A percentile compares a stretch with the other conserved stretches of the same genome.
phyloP scores from a whole-genome alignment of 768 basidiomycete species.

The Rhizopogon vinicolor region DNA sequence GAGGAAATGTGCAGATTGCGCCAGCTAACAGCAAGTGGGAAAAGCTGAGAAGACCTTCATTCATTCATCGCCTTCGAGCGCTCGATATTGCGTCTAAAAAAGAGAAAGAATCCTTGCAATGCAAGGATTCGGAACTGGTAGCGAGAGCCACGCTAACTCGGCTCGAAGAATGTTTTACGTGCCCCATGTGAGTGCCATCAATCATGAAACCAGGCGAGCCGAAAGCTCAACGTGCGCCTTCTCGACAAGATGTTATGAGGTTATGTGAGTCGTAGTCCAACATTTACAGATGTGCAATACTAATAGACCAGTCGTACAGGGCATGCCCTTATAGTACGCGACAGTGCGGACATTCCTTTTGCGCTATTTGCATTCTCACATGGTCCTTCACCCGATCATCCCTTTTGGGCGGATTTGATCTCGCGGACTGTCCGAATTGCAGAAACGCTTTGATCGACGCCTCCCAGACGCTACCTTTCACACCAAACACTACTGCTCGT shows the following conservation, averaged over 20 bases:
- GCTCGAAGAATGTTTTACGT: constrained; percentile 62
- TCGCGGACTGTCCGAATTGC: constrained; percentile 67
- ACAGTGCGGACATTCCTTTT: constrained; percentile 65
- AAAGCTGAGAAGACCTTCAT: no score
- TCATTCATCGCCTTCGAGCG: no score
- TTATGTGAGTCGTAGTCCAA: constrained; percentile 33
- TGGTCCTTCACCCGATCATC: constrained; percentile 57
- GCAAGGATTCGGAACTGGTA: no score
- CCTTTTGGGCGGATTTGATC: neutral
- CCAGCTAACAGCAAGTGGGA: no score
- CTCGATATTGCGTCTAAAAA: no score
- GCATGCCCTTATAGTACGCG: constrained; percentile 54
- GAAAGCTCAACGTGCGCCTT: constrained; percentile 7
- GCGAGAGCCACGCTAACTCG: constrained; percentile 34
- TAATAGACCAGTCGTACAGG: constrained; percentile 12
- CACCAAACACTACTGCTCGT: constrained; percentile 55
- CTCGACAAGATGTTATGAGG: constrained; percentile 52
- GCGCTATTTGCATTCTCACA: constrained; percentile 59
- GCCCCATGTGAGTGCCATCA: constrained; percentile 45
- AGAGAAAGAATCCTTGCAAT: no score
- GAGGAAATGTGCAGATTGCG: no score
- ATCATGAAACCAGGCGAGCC: neutral
- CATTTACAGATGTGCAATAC: no score
- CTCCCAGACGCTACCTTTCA: constrained; percentile 59
- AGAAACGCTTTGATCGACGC: constrained; percentile 48